These are phyloP conservation scores for Fusarium nisikadoi DNA, from an alignment of 2,329 filamentous ascomycete genomes.

Conservation along the genomic window DNA sequence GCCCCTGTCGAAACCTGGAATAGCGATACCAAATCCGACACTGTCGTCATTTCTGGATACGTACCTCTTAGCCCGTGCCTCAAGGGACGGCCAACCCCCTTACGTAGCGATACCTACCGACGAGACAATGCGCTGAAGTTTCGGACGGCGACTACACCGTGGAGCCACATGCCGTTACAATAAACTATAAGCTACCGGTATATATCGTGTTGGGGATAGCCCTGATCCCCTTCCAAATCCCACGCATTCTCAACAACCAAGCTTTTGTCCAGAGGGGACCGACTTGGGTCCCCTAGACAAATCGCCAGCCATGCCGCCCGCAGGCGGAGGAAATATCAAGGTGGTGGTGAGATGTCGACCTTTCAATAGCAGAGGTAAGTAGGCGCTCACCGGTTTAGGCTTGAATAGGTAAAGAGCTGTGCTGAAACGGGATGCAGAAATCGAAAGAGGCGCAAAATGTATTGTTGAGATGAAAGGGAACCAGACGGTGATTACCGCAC, in stretches of 20 bases:
- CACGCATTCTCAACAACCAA: conserved; percentile 45
- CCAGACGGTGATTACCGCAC: conserved; percentile 87
- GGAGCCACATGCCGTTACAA: conserved; percentile 26
- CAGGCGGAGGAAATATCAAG: conserved; percentile 97
- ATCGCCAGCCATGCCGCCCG: conserved; percentile 54
- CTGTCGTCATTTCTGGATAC: conserved; percentile 44
- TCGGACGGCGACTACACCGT: conserved; percentile 35
- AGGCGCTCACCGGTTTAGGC: not conserved
- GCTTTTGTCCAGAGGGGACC: conserved; percentile 48
- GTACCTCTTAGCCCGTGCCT: conserved; percentile 25
- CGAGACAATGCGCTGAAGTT: conserved; percentile 42
- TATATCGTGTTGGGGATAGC: conserved; percentile 6
- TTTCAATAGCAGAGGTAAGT: conserved; percentile 91
- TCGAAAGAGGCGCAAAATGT: conserved; percentile 91
- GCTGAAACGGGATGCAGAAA: conserved; percentile 67
- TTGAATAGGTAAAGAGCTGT: not conserved
- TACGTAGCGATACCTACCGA: conserved; percentile 18
- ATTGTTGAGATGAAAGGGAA: conserved; percentile 95
- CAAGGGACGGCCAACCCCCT: conserved; percentile 31
- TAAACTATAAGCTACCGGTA: conserved; percentile 24
- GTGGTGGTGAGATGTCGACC: conserved; percentile 97
- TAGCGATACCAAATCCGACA: conserved; percentile 27
- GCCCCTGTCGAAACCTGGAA: conserved; percentile 2
- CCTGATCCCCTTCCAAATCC: conserved; percentile 26
- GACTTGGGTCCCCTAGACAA: conserved; percentile 49